Base-by-base conservation (phyloP, 176 grass and related monocot species). In the Metroxylon sagu region DNA sequence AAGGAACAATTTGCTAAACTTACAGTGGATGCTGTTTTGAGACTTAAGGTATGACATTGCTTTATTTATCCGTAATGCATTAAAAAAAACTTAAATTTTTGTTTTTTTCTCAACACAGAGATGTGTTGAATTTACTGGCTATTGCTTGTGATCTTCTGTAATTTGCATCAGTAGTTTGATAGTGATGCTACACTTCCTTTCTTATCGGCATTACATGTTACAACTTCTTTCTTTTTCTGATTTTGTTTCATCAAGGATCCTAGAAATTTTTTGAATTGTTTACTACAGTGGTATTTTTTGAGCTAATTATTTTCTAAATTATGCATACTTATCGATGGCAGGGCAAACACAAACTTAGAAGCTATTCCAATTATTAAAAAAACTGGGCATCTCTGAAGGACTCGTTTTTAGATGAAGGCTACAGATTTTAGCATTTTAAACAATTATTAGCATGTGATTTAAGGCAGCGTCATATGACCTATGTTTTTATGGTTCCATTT, bases 1-100 rank as follows among this genome's bases (percentile, higher is more conserved):
- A 96, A 96, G 68, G 91, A 96, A 59, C 89, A 96, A 59, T 96
- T 96, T 79, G 91, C 91, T 76, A 85, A 80, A 49, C 83, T 96
- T 79, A 86, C 91, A 23, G 91, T 90, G 43, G 86, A 96, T 79
- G 91, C 91, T 75, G 91, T 96, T 25, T 48, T 96, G 71, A 90
- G 91, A 61, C 91, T 96, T 65, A 96, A 96, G 91, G 91, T 96
- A 80, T 55, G 16, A 4, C 19, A 15, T 14, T 61, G 53, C 12
- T 12, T 29, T 48, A 55, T 18, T 54, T 6, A 16, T 54, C 1
- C 14, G 29, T 43, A 3, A 14, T 43, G 35, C 35, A 43, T 12
- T 23, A 1, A 7, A 43, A 12, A 43, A 43, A 43, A 43, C 1
- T 43, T 43, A 2, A 23, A 1, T 23, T 23, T 2, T 43, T 43